phyloP scores from a whole-genome alignment of 345 rosid species.

The Gossypium stocksii region DNA sequence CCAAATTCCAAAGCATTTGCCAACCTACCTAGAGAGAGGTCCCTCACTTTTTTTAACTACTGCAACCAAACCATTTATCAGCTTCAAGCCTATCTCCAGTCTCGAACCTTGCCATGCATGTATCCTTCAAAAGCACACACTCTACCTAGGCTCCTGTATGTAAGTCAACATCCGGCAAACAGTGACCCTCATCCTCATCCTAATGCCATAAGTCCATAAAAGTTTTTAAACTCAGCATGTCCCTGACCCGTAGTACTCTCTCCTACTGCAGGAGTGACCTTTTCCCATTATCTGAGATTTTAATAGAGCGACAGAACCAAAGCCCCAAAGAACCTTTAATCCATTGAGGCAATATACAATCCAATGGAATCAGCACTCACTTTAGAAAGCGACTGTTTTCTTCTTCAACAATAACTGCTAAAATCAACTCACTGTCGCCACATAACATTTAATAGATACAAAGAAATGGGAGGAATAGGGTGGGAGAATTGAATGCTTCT shows the following conservation, averaged over 20 bases:
- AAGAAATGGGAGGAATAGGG: background rate
- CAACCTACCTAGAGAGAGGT: background rate
- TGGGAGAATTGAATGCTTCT: background rate
- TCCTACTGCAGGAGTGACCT: background rate
- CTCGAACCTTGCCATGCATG: background rate
- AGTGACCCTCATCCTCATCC: background rate
- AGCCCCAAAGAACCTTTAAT: background rate
- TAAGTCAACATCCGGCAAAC: background rate
- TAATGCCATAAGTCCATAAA: background rate
- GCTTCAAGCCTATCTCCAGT: background rate
- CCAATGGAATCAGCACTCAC: background rate
- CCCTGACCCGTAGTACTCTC: background rate
- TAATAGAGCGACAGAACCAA: background rate
- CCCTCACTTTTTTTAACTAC: background rate
- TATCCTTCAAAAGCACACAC: background rate
- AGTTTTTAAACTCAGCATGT: background rate
- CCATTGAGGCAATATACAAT: background rate
- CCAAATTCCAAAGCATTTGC: background rate
- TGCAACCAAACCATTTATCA: background rate
- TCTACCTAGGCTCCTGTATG: background rate
- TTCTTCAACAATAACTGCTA: background rate
- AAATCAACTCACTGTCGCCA: background rate
- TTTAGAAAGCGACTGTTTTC: background rate
- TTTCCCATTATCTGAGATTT: background rate
- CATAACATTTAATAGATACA: background rate